Conservation (phyloP, 2,329 filamentous ascomycete genomes). For the Hypoxylon sp. region DNA sequence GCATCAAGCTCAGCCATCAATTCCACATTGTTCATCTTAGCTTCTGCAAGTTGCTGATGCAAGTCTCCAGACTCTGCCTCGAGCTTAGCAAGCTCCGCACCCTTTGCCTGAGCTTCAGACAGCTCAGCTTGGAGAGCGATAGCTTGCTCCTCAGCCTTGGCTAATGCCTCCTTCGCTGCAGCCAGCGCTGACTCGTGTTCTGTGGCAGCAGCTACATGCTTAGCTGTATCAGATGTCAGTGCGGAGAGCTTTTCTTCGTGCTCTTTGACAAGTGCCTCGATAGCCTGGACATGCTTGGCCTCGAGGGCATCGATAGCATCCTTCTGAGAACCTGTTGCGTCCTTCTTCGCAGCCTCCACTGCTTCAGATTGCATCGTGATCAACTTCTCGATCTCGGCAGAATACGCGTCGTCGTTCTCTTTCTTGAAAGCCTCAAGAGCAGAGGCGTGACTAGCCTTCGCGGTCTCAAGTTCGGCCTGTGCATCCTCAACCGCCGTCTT, state of each 20-base stretch:
- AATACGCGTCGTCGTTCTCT: conserved; percentile 51
- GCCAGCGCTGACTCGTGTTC: conserved; percentile 49
- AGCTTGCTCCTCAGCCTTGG: conserved; percentile 44
- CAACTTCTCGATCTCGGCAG: conserved; percentile 57
- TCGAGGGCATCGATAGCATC: conserved; percentile 50
- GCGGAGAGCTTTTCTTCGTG: conserved; percentile 46
- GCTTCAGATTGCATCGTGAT: conserved; percentile 55
- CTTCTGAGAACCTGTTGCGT: conserved; percentile 45
- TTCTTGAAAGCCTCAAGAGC: conserved; percentile 53
- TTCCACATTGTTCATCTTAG: conserved; percentile 68
- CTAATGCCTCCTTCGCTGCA: conserved; percentile 45
- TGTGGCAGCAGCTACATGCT: conserved; percentile 45
- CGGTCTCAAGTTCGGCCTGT: conserved; percentile 47
- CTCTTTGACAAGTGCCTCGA: conserved; percentile 56
- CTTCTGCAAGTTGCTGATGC: conserved; percentile 63
- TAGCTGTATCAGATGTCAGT: conserved; percentile 42
- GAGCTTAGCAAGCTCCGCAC: conserved; percentile 53
- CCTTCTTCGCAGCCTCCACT: conserved; percentile 55
- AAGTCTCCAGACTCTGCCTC: conserved; percentile 60
- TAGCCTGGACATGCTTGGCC: conserved; percentile 55
- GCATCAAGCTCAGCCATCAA: conserved; percentile 69
- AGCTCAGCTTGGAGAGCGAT: conserved; percentile 48
- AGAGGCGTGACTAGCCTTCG: conserved; percentile 47
- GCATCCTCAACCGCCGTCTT: conserved; percentile 43
- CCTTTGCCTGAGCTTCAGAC: conserved; percentile 46